Evolutionary conservation across 169 alveolate genomes (phyloP).

Genomic region (Nephromyces sp.): DNA sequence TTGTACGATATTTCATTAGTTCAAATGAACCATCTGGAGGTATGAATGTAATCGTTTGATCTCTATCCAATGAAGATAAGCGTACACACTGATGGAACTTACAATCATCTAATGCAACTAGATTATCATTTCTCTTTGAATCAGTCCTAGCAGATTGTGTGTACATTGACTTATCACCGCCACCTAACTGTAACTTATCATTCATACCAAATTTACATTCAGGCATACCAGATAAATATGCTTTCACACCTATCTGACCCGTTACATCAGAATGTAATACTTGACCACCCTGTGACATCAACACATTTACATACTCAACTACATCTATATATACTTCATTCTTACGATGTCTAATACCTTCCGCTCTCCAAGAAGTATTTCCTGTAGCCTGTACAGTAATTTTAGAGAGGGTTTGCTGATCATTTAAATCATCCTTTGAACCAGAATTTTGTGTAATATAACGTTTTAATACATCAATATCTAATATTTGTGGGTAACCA

Average conservation of each 20-base stretch:
- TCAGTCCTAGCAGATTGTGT: neutral
- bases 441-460: neutral
- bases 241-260: conserved; percentile 73
- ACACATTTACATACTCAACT: conserved; percentile 72
- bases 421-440: conserved; percentile 1
- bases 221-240: conserved; percentile 72
- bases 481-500: conserved; percentile 89
- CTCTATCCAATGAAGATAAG: conserved; percentile 74
- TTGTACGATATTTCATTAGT: conserved; percentile 61
- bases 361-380: conserved; percentile 76
- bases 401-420: conserved; percentile 59
- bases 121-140: no score
- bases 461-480: conserved; percentile 79
- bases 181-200: neutral
- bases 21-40: conserved; percentile 87
- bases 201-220: conserved; percentile 73
- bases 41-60: conserved; percentile 77
- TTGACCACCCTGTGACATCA: conserved; percentile 25
- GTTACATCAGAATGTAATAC: conserved; percentile 62
- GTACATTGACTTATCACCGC: neutral
- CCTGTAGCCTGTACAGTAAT: conserved; percentile 83
- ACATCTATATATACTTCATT: conserved; percentile 79
- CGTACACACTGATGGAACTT: conserved; percentile 80
- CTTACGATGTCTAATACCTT: conserved; percentile 55
- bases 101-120: conserved; percentile 32